Evolutionary conservation across 2,329 filamentous ascomycete species (phyloP).

Genomic region (Curvularia sp.): DNA sequence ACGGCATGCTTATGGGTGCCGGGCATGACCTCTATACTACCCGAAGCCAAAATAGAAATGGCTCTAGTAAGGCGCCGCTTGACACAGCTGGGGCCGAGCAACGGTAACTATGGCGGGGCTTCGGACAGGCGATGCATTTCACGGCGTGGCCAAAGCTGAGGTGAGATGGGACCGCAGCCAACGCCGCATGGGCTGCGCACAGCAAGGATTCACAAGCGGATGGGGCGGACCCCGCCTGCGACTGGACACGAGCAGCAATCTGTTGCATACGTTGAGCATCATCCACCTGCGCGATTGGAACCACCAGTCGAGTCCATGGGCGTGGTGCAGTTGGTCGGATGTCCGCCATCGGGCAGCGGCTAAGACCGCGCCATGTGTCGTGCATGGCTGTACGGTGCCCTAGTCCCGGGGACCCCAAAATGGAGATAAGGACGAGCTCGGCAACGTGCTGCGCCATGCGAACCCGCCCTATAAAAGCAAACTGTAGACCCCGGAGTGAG

Average conservation of each 20-base stretch:
- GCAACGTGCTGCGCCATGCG: constrained; percentile 9
- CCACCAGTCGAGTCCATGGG: background rate
- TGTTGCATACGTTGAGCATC: background rate
- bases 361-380: constrained; percentile 15
- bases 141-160: constrained; percentile 15
- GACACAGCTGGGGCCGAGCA: constrained; percentile 20
- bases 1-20: constrained; percentile 25
- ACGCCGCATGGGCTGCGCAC: background rate
- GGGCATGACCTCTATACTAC: constrained; percentile 26
- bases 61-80: constrained; percentile 16
- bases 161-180: constrained; percentile 13
- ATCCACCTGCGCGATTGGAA: background rate
- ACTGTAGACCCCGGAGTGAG: background rate
- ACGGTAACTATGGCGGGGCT: constrained; percentile 20
- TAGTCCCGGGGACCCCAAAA: constrained; percentile 3
- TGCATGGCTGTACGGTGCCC: constrained; percentile 9
- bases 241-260: background rate
- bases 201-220: background rate
- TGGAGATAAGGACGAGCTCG: constrained; percentile 5
- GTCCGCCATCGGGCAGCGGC: constrained; percentile 5
- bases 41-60: constrained; percentile 33
- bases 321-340: constrained; percentile 1
- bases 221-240: background rate
- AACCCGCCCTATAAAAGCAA: background rate
- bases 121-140: constrained; percentile 15